Percentiles rank a stretch among this genome's conserved stretches.
phyloP scores from a whole-genome alignment of 2,329 filamentous ascomycete species.

The Hypoxylon sp. region DNA sequence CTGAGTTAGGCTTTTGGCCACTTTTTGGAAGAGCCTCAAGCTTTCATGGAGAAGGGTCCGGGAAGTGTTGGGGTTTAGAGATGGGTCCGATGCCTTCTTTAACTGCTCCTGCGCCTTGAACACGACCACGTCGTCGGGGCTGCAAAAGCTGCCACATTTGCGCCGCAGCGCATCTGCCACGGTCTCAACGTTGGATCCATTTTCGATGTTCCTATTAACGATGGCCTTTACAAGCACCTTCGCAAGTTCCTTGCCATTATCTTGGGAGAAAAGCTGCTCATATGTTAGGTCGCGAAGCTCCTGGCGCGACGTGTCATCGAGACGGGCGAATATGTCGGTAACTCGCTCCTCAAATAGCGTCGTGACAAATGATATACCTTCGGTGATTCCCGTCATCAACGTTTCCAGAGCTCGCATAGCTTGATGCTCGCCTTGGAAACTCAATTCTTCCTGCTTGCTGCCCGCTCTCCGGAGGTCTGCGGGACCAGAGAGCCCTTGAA shows the following conservation, averaged over 20 bases:
- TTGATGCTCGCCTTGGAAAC: conserved; percentile 92
- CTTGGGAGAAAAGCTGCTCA: conserved; percentile 83
- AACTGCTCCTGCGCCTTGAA: conserved; percentile 98
- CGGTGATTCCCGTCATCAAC: conserved; percentile 88
- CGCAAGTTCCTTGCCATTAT: conserved; percentile 84
- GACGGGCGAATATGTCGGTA: conserved; percentile 81
- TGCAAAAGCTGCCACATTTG: conserved; percentile 96
- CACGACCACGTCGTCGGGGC: conserved; percentile 93
- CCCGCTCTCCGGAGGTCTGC: conserved; percentile 80
- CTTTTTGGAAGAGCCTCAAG: conserved; percentile 85
- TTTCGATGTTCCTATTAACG: conserved; percentile 96
- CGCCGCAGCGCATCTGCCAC: conserved; percentile 93
- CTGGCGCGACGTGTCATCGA: conserved; percentile 75
- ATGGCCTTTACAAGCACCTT: conserved; percentile 97
- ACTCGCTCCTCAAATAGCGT: conserved; percentile 95
- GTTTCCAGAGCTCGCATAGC: conserved; percentile 86
- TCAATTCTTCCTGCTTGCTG: conserved; percentile 89
- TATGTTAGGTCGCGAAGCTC: conserved; percentile 82
- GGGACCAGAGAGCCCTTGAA: conserved; percentile 92
- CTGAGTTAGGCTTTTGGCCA: conserved; percentile 82
- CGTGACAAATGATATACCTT: conserved; percentile 94
- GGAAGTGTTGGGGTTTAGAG: conserved; percentile 76
- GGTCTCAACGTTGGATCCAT: conserved; percentile 95
- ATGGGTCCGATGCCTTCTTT: conserved; percentile 84
- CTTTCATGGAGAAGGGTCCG: conserved; percentile 88